Evolutionary conservation across 1,139 yeast species (phyloP), one percentile per base, ranked within the genome.

Genomic region (Lodderomyces orthopsilosis): DNA sequence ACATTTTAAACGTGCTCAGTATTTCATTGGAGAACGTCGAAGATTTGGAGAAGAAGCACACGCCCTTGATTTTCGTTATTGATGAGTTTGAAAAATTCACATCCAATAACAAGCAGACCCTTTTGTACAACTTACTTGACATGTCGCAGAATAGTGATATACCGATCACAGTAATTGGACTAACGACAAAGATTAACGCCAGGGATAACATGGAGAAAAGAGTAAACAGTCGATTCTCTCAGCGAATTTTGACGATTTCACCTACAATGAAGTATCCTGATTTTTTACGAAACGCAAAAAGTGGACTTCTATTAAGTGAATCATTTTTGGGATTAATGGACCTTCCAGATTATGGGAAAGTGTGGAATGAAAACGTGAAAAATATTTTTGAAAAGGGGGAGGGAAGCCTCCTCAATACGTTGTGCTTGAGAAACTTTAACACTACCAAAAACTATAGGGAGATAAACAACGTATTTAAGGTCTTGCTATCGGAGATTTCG

Each of bases 21-120:
- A 47, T 61, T 30, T 45, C 45, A 64, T 51, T 41, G 14, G 24
- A 37, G 55, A 37, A 12, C 6, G 13, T 4, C 13, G 18, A 14
- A 8, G 32, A 32, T 14, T 18, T 17, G 13, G 21, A 15, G 23
- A n/a, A 6, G n/a, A 32, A 44, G 43, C 50, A 5, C 43, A 70
- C 83, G 28, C 79, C 96, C 0, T 76, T 93, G 5, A 66, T 94
- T 0, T 85, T 93, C 52, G 65, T 89, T 3, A 78, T 93, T 47
- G 98, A 93, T 50, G 96, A 90, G 54, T 77, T 93, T 46, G 98
- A 93, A 49, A 70, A 76, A 40, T 93, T 85, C 63, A 83, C 93
- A 0, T 73, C 77, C 7, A 83, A 79, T 40, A 74, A 78, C 37
- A 81, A 88, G 46, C 98, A 93, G 60, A 85, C 95, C 0, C 68